A percentile compares a stretch with the other conserved stretches of the same genome.
These are phyloP conservation scores for Backusella australiensis DNA, from an alignment of 192 early-diverging fungal genomes.

Conservation along the genomic window DNA sequence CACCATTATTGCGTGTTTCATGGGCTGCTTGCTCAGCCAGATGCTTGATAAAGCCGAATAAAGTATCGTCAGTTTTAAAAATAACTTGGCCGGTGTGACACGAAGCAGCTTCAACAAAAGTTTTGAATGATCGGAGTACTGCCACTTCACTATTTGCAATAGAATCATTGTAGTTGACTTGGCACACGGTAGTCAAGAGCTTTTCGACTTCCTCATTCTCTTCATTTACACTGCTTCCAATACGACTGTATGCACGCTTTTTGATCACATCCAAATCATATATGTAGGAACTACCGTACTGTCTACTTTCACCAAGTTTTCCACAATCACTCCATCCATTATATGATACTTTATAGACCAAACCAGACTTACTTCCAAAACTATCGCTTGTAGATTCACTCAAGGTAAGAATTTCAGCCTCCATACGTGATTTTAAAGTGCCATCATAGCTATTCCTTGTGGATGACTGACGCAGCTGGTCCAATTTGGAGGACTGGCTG, in stretches of 20 bases:
- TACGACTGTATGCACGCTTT: neutral
- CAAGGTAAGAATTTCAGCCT: neutral
- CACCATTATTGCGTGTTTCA: neutral
- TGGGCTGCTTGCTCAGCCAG: neutral
- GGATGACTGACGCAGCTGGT: neutral
- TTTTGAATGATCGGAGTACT: conserved; percentile 33
- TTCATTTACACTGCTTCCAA: neutral
- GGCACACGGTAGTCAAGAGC: conserved; percentile 7
- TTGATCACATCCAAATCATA: conserved; percentile 30
- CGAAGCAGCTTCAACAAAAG: conserved; percentile 31
- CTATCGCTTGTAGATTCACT: neutral
- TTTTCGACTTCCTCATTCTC: neutral
- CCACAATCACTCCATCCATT: conserved; percentile 25
- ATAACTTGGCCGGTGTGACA: conserved; percentile 11
- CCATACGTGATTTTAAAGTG: neutral
- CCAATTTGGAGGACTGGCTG: conserved; percentile 16
- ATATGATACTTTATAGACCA: neutral
- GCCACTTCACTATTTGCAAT: conserved; percentile 27
- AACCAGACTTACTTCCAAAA: neutral
- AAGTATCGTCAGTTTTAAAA: conserved; percentile 9
- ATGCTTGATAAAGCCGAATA: neutral
- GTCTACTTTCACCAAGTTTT: conserved; percentile 19
- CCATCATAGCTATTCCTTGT: conserved; percentile 6
- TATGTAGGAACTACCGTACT: conserved; percentile 35
- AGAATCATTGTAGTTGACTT: conserved; percentile 30